Evolutionary conservation across 306 rosid genomes (phyloP), one percentile per base, ranked within the genome.

Genomic region (Fagus sylvatica): DNA sequence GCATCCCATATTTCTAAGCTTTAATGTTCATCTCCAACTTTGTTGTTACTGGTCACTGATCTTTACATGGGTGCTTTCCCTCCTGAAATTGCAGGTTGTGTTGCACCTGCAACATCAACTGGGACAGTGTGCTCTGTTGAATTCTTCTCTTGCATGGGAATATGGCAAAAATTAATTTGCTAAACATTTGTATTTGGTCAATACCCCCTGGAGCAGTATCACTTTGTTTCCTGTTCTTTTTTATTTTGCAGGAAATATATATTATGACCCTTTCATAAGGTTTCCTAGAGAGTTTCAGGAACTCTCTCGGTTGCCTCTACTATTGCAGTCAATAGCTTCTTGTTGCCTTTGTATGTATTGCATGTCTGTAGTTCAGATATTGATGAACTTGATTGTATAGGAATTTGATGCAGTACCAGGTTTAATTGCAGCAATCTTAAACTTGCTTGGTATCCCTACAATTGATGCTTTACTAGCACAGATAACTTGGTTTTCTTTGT

Each of bases 321-420:
- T 93, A 90, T 80, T 93, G 66, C 84, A 84, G 86, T 85, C 99
- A 73, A 48, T 95, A 79, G 82, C 86, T 74, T 60, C 69, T 46
- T 92, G 99, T 86, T 93, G 99, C 91, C 79, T 91, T 53, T 79
- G 97, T 95, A 88, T 81, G 98, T 84, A 54, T 61, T 77, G 54
- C 67, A 51, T 53, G 15, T 72, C n/a, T 76, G 60, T 60, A 8
- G 42, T 51, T 72, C 19, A 11, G 77, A 48, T 83, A 64, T 77
- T 10, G 41, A 53, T 41, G 34, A 46, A 69, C 64, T 75, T 67
- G 48, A 49, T 70, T 53, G 42, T 74, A 6, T 12, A 37, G 64
- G 43, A 39, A 7, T 72, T 64, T 7, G 4, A 37, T 15, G 11
- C 10, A 28, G 43, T 39, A 43, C 33, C 22, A 10, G 54, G 48